Base-by-base conservation (phyloP, 1,139 yeast species). In the Geotrichum histeridarum region DNA sequence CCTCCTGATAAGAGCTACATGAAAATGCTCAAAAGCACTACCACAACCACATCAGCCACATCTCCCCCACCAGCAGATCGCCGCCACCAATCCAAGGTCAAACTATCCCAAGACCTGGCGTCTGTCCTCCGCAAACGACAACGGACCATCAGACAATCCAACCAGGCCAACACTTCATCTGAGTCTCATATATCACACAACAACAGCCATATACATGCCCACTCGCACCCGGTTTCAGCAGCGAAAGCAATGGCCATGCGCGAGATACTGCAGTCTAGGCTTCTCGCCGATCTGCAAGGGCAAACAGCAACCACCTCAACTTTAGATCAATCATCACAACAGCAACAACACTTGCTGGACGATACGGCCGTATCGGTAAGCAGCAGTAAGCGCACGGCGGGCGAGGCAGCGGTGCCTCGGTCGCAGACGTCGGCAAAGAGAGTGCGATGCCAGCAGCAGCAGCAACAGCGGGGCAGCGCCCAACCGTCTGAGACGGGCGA, bases 381-480 rank as follows among this genome's bases (percentile, higher is more conserved):
- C 15, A 45, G 49, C 49, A 36, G 49, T 30, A 45, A 45, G 31
- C 38, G 42, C 27, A 30, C 41, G 17, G 46, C 46, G 7, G 32
- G 36, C 17, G 46, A 8, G 9, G 49, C 33, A 15, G 17, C 33
- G 12, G 17, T 8, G 12, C 17, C 41, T 5, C 31, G 41, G 22
- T 33, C 49, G 11, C 49, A 45, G 14, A 14, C 54, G 6, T 45
- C 54, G 22, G 32, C 54, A 11, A 37, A 38, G n/a, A 42, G 45
- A 14, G 44, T 47, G 11, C 47, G 45, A 6, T 37, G 39, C 15
- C 39, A 11, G 39, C 8, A 14, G 36, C 48, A 11, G 15, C 27
- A 11, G 18, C 30, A 14, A 33, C 15, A 42, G 15, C 48, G 15
- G 17, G 30, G 14, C 31, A 8, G n/a, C 27, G 14, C 12, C 8